Base-by-base conservation (phyloP, 2,329 filamentous ascomycete species). In the Nemania sp. region DNA sequence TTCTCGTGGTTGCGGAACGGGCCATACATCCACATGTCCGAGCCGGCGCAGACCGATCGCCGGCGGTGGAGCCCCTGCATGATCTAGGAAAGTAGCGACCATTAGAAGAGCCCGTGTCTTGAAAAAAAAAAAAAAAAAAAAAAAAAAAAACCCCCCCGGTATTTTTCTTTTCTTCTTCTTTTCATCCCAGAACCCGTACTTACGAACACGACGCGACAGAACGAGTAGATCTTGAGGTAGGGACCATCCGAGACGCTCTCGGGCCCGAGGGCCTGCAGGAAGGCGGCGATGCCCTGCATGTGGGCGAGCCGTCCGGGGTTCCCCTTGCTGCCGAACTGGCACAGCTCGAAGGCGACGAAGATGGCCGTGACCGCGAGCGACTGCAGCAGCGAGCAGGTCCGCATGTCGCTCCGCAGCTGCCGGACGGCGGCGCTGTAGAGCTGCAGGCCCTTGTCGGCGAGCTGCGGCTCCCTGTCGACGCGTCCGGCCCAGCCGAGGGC, bases 401-500 rank as follows among this genome's bases (percentile, higher is more conserved):
- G 40, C 18, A 66, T 50, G 17, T 68, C 65, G 9, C 11, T 17
- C 32, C 67, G 62, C 7, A 68, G 59, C 43, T 67, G 63, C 18
- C 50, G 49, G 9, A 67, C 48, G 9, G 65, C 65, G 5, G 65
- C 62, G 25, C 63, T 63, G 46, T 68, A 68, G 1, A 68, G 50
- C 52, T 66, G 67, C 10, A 68, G 45, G 3, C 62, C 62, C n/a
- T 66, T 62, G 43, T 63, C 49, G 18, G 63, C 56, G 20, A 68
- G 65, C 29, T 52, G 48, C 15, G 60, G 60, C 25, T 59, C 50
- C 12, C 50, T 25, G 13, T 63, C 35, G 32, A 64, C 56, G 13
- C 57, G 60, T 6, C 60, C 67, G 6, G 67, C 65, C 65, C 65
- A 68, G 9, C 67, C 64, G 34, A 68, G 61, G 32, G 67, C 65